phyloP scores from a whole-genome alignment of 495 filamentous ascomycete species.

The Lasiosphaeris hirsuta region DNA sequence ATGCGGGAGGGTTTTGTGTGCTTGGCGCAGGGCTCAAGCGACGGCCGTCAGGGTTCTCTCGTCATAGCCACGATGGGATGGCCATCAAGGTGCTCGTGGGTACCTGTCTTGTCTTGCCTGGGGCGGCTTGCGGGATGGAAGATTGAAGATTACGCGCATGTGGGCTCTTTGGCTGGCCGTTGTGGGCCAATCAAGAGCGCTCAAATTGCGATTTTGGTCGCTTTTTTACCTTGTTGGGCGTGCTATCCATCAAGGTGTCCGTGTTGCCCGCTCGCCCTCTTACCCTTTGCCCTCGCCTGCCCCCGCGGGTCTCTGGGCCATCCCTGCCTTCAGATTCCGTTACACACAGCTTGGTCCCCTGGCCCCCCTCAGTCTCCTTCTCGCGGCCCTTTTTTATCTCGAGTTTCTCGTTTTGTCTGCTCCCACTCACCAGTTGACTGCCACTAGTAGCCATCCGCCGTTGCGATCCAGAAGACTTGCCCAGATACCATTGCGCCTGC shows the following conservation, averaged over 20 bases:
- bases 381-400: too few species aligned
- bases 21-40: neutral
- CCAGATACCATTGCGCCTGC: too few species aligned
- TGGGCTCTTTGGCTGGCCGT: neutral
- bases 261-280: neutral
- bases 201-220: neutral
- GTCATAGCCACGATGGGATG: neutral
- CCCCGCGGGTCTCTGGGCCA: neutral
- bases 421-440: too few species aligned
- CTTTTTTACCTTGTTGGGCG: neutral
- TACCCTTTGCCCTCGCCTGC: neutral
- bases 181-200: neutral
- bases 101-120: neutral
- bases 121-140: neutral
- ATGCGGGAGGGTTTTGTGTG: neutral
- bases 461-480: too few species aligned
- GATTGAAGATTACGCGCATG: conserved; percentile 5
- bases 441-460: too few species aligned
- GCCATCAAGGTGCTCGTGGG: neutral
- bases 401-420: too few species aligned
- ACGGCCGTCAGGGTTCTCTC: conserved; percentile 21
- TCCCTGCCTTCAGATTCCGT: neutral
- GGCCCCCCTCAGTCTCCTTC: too few species aligned
- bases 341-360: too few species aligned
- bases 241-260: conserved; percentile 8